Percentiles rank a stretch among this genome's conserved stretches.
Evolutionary conservation across 495 filamentous ascomycete genomes (phyloP).

Genomic region (Tuber calosporum): DNA sequence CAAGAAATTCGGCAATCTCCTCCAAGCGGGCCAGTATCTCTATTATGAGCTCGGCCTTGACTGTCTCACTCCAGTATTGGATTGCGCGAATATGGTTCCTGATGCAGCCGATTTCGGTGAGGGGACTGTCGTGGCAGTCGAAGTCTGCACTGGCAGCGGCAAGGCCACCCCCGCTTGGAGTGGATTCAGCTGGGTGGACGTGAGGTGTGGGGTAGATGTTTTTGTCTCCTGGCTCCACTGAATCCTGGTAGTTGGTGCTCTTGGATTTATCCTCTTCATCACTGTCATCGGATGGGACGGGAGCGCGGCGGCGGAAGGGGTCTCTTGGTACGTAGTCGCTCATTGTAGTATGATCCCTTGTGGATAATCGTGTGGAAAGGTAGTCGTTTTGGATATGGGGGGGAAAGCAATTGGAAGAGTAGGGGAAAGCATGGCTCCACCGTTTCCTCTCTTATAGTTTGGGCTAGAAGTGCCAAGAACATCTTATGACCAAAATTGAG

Average conservation of each 20-base stretch:
- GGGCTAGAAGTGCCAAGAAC: background rate
- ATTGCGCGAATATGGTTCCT: background rate
- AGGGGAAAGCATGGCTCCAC: background rate
- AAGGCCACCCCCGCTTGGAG: background rate
- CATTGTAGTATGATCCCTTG: background rate
- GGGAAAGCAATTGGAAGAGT: background rate
- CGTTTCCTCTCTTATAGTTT: background rate
- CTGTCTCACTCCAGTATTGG: background rate
- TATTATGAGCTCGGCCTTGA: background rate
- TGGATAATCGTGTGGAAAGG: background rate
- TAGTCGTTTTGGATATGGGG: background rate
- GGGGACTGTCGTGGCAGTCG: background rate
- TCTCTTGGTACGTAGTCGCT: background rate
- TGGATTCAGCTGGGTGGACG: accelerated
- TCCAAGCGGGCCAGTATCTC: background rate
- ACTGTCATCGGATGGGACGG: background rate
- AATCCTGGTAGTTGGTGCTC: background rate
- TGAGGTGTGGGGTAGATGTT: background rate
- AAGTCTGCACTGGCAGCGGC: background rate
- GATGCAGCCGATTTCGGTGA: background rate
- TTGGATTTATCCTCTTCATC: background rate
- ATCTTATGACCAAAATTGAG: background rate
- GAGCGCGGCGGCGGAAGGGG: background rate
- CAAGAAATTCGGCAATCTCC: background rate
- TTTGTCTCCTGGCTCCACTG: background rate